phyloP scores from a whole-genome alignment of 352 stramenopile genomes.

The Globisporangium polare region DNA sequence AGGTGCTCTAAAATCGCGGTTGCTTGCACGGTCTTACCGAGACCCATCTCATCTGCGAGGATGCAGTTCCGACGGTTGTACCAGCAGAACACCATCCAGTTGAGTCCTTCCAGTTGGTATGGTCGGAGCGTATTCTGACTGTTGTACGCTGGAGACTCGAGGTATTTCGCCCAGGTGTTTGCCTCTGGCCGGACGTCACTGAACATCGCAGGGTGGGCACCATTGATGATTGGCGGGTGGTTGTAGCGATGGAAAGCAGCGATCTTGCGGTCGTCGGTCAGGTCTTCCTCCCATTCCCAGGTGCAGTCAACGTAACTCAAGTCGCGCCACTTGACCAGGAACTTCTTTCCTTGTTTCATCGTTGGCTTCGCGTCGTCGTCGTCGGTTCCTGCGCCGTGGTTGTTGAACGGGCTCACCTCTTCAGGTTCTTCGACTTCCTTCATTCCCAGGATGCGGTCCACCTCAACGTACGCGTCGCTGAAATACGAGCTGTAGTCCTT shows the following conservation, averaged over 20 bases:
- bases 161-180: constrained; percentile 84
- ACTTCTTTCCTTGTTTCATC: constrained; percentile 86
- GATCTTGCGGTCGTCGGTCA: constrained; percentile 89
- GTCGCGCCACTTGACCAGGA: constrained; percentile 91
- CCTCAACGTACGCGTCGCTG: constrained; percentile 78
- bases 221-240: constrained; percentile 80
- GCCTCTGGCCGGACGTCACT: constrained; percentile 78
- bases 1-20: constrained; percentile 95
- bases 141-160: constrained; percentile 87
- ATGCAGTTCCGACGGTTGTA: constrained; percentile 96
- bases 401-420: constrained; percentile 68
- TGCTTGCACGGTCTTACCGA: constrained; percentile 91
- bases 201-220: constrained; percentile 77
- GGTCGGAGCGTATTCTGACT: constrained; percentile 94
- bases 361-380: constrained; percentile 34
- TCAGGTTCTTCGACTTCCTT: constrained; percentile 79
- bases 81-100: constrained; percentile 98
- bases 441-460: constrained; percentile 73
- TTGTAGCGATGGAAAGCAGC: constrained; percentile 85
- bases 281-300: constrained; percentile 88
- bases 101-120: constrained; percentile 98
- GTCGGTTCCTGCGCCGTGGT: constrained; percentile 34
- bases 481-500: constrained; percentile 83
- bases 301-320: constrained; percentile 87
- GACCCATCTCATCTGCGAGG: constrained; percentile 85